Evolutionary conservation across 306 rosid genomes (phyloP).

Genomic region (Malus domestica): DNA sequence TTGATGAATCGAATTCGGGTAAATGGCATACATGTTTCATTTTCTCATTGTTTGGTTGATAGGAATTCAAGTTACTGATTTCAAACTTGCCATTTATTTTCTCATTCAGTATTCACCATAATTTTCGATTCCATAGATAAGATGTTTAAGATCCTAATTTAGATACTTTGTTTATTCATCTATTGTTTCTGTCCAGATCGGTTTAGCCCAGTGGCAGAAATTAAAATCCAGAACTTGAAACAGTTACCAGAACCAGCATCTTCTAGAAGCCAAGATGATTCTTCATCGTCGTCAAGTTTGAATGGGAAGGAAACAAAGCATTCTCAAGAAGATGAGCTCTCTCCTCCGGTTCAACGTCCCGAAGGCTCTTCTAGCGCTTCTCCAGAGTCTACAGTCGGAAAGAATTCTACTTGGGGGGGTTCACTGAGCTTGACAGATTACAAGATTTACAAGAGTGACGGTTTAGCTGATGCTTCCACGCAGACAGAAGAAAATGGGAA

Average conservation of each 20-base stretch:
- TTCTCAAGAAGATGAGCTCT: slow-evolving; percentile 67
- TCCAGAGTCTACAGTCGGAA: slow-evolving; percentile 49
- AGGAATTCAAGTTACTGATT: neutral
- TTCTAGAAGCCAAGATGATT: slow-evolving; percentile 61
- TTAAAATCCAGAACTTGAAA: slow-evolving; percentile 56
- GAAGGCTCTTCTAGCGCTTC: slow-evolving; percentile 56
- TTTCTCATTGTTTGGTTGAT: slow-evolving; percentile 4
- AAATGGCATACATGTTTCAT: neutral
- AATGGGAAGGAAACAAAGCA: slow-evolving; percentile 62
- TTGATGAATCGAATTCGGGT: slow-evolving; percentile 79
- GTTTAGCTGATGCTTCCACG: slow-evolving; percentile 78
- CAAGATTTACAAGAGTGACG: slow-evolving; percentile 67
- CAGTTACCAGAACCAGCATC: slow-evolving; percentile 64
- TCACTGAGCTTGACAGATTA: slow-evolving; percentile 63
- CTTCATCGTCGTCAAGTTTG: slow-evolving; percentile 79
- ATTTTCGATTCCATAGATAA: neutral
- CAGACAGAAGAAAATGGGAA: slow-evolving; percentile 70
- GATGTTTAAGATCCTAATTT: neutral
- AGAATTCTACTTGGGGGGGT: slow-evolving; percentile 43
- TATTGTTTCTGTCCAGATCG: slow-evolving; percentile 32
- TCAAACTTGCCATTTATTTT: neutral
- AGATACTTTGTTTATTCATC: neutral
- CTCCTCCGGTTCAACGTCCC: slow-evolving; percentile 31
- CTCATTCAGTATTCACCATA: neutral
- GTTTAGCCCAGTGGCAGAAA: slow-evolving; percentile 43